Conservation (phyloP, 2,329 filamentous ascomycete species). For the Aschersonia sp. region DNA sequence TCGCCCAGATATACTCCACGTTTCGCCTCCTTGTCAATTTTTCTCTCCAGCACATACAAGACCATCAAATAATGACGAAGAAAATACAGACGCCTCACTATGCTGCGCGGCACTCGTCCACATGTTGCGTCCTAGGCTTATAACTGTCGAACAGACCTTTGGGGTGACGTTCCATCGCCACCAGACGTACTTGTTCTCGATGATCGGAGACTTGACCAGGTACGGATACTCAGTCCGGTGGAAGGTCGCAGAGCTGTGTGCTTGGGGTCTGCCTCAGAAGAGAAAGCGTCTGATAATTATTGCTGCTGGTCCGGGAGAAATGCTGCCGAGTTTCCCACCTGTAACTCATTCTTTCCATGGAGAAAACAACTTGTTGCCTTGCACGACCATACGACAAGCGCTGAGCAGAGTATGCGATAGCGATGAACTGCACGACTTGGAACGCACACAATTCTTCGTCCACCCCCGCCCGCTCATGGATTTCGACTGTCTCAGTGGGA, state of each 20-base stretch:
- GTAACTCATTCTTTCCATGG: constrained; percentile 40
- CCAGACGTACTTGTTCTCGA: constrained; percentile 36
- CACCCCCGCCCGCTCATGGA: constrained; percentile 25
- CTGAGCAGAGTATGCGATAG: constrained; percentile 18
- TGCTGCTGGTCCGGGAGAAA: constrained; percentile 53
- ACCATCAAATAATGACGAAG: constrained; percentile 53
- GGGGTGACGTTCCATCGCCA: constrained; percentile 45
- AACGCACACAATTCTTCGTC: constrained; percentile 11
- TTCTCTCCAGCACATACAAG: constrained; percentile 61
- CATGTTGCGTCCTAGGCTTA: constrained; percentile 46
- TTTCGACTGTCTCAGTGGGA: constrained; percentile 31
- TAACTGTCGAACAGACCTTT: constrained; percentile 69
- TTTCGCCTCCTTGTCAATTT: constrained; percentile 66
- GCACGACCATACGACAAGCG: constrained; percentile 28
- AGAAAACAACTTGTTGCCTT: constrained; percentile 18
- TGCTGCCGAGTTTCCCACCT: constrained; percentile 48
- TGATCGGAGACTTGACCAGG: constrained; percentile 51
- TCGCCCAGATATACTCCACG: constrained; percentile 54
- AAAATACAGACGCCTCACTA: constrained; percentile 48
- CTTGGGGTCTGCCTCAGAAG: constrained; percentile 35
- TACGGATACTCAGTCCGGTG: constrained; percentile 58
- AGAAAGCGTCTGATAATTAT: constrained; percentile 41
- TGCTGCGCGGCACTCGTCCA: constrained; percentile 40
- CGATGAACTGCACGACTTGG: constrained; percentile 26
- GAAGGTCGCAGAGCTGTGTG: constrained; percentile 39